Evolutionary conservation across 2,329 filamentous ascomycete species (phyloP).

Genomic region (Dactylellina parvicollis): DNA sequence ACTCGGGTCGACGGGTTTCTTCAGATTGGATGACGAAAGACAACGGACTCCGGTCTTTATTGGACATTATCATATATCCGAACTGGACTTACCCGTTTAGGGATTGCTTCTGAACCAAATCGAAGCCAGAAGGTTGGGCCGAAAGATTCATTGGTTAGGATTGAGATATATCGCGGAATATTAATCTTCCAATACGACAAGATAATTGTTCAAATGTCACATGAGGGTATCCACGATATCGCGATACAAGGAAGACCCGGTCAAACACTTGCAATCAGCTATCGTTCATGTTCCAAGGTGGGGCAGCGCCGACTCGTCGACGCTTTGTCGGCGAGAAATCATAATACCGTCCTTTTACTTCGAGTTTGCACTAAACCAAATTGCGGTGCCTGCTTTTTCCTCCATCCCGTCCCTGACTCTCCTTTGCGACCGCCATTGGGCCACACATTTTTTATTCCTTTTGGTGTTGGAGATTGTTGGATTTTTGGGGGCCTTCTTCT

Average conservation of each 20-base stretch:
- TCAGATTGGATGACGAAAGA: slow-evolving; percentile 12
- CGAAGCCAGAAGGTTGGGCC: neutral
- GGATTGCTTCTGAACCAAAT: neutral
- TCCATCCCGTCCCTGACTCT: neutral
- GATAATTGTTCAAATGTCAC: neutral
- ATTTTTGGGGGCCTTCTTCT: neutral
- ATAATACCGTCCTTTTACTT: neutral
- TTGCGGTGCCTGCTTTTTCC: neutral
- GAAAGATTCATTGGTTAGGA: slow-evolving; percentile 4
- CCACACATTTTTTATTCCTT: neutral
- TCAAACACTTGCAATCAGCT: no score
- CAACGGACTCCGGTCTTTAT: neutral
- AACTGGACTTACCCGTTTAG: neutral
- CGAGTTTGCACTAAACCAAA: neutral
- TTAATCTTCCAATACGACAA: neutral
- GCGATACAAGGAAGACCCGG: slow-evolving; percentile 1
- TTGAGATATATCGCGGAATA: slow-evolving; percentile 5
- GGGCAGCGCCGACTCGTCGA: neutral
- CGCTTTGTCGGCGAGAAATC: neutral
- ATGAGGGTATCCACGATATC: neutral
- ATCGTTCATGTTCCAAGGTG: neutral
- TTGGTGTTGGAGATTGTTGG: slow-evolving; percentile 7
- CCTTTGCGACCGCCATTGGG: neutral
- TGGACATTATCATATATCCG: neutral
- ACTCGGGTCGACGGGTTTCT: neutral